A percentile compares a stretch with the other conserved stretches of the same genome.
These are phyloP conservation scores for Hyaloperonospora arabidopsidis DNA, from an alignment of 352 stramenopile genomes.

Conservation along the genomic window DNA sequence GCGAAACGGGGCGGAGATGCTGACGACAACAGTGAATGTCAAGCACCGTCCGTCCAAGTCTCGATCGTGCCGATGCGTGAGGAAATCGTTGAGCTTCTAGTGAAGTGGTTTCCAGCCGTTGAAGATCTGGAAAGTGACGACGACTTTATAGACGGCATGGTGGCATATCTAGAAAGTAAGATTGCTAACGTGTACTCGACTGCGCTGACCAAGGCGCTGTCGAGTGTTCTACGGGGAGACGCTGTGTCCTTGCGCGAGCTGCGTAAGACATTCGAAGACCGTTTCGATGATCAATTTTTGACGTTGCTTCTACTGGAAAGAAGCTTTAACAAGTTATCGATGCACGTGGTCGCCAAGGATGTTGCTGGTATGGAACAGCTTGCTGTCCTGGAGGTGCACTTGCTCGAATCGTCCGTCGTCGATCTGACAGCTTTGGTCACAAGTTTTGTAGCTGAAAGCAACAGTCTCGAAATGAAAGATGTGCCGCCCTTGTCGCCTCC, in stretches of 20 bases:
- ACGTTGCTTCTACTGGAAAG: conserved; percentile 54
- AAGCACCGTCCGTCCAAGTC: conserved; percentile 4
- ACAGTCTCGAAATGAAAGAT: conserved; percentile 49
- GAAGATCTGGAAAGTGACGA: conserved; percentile 51
- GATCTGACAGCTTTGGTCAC: conserved; percentile 52
- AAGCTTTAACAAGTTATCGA: conserved; percentile 58
- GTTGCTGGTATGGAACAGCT: conserved; percentile 36
- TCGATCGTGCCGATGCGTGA: conserved; percentile 48
- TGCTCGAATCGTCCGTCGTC: conserved; percentile 43
- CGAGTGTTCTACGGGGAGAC: conserved; percentile 63
- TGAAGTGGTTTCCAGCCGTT: conserved; percentile 38
- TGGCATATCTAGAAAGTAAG: conserved; percentile 35
- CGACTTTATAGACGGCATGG: conserved; percentile 51
- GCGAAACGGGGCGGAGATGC: conserved; percentile 29
- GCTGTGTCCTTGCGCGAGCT: conserved; percentile 61
- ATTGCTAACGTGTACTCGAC: conserved; percentile 45
- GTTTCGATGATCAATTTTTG: conserved; percentile 53
- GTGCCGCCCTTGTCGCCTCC: conserved; percentile 31
- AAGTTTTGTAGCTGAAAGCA: conserved; percentile 57
- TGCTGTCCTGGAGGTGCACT: conserved; percentile 38
- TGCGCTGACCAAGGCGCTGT: conserved; percentile 43
- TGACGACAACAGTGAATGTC: conserved; percentile 10
- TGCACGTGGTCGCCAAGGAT: conserved; percentile 49
- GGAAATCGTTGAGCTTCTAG: conserved; percentile 38
- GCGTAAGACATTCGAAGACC: conserved; percentile 66